A percentile compares a stretch with the other conserved stretches of the same genome.
Evolutionary conservation across 225 moss, liverwort and hornwort species (phyloP).

Genomic region (Sphagnum contortum): DNA sequence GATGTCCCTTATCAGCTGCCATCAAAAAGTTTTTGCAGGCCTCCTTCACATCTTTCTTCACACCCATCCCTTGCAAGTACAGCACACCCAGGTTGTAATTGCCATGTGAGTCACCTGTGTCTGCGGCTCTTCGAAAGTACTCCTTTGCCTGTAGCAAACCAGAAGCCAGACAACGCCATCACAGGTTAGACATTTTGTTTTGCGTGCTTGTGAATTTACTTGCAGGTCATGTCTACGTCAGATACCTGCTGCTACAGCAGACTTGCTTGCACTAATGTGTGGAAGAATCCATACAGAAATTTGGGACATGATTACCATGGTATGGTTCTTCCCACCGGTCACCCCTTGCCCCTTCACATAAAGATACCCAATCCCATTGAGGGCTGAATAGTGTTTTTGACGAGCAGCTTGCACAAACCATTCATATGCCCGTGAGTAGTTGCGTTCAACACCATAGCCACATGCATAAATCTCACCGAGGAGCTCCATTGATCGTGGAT

Average conservation of each 20-base stretch:
- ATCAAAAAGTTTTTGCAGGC: conserved; percentile 40
- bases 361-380: conserved; percentile 86
- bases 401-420: conserved; percentile 65
- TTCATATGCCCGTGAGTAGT: conserved; percentile 74
- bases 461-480: conserved; percentile 97
- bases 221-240: too few relatives aligned
- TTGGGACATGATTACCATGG: conserved; percentile 40
- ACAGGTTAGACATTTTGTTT: too few relatives aligned
- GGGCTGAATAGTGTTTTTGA: conserved; percentile 57
- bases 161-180: too few relatives aligned
- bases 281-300: too few relatives aligned
- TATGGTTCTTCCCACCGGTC: conserved; percentile 76
- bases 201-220: too few relatives aligned
- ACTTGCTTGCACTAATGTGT: too few relatives aligned
- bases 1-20: conserved; percentile 43
- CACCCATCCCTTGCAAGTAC: conserved; percentile 72
- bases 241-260: too few relatives aligned
- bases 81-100: conserved; percentile 85
- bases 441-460: conserved; percentile 80
- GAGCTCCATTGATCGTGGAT: conserved; percentile 60
- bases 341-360: conserved; percentile 91
- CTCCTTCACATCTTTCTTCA: conserved; percentile 56
- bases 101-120: conserved; percentile 51
- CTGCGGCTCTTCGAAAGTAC: conserved; percentile 70
- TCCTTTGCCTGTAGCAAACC: conserved; percentile 54